Evolutionary conservation across 2,329 filamentous ascomycete genomes (phyloP).

Genomic region (Talaromyces sp.): DNA sequence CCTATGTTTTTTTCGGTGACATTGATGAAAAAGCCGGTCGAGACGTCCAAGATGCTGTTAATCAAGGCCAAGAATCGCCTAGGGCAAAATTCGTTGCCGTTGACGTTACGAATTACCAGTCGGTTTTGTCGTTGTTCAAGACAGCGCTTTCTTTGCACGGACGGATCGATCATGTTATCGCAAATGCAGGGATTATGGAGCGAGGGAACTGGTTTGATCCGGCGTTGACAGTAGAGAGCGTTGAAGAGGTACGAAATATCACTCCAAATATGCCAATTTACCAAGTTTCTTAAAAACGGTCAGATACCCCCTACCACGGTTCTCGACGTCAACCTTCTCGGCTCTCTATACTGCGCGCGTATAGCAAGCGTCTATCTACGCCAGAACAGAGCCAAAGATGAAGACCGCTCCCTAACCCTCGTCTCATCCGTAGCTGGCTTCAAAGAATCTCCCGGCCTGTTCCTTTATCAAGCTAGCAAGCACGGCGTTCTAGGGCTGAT

Average conservation of each 20-base stretch:
- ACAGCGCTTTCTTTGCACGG: neutral
- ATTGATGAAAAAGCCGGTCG: neutral
- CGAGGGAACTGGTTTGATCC: neutral
- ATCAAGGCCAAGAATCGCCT: neutral
- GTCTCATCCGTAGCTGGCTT: neutral
- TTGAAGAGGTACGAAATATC: neutral
- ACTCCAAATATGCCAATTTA: neutral
- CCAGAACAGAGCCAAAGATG: neutral
- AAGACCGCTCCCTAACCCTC: neutral
- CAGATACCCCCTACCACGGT: neutral
- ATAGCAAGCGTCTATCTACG: neutral
- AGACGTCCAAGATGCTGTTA: neutral
- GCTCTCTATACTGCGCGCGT: neutral
- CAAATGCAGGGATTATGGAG: neutral
- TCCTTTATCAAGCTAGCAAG: neutral
- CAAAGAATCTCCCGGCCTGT: neutral
- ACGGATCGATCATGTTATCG: neutral
- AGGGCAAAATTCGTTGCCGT: neutral
- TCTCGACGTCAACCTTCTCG: neutral
- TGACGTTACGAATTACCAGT: neutral
- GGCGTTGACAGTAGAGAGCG: neutral
- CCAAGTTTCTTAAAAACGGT: neutral
- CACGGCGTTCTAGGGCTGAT: neutral
- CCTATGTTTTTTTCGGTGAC: neutral
- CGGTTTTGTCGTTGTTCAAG: neutral